Evolutionary conservation across 129 eudicot species (phyloP).

Genomic region (Escallonia rubra): DNA sequence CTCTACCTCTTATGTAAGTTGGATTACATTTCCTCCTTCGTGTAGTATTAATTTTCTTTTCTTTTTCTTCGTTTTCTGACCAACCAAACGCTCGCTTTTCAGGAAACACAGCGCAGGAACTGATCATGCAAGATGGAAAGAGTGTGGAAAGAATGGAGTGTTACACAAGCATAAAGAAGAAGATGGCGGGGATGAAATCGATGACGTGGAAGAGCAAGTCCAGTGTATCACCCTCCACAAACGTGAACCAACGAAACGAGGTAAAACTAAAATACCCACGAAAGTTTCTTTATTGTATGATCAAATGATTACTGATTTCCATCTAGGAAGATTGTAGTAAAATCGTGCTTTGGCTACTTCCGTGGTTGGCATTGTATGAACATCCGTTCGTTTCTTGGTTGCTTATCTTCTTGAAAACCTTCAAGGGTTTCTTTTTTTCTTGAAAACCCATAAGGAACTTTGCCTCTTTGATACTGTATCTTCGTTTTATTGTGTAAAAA

Average conservation of each 20-base stretch:
- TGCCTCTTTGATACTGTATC: no score
- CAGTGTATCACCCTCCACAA: conserved; percentile 13
- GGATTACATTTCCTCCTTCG: not conserved
- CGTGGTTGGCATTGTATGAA: no score
- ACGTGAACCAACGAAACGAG: conserved; percentile 13
- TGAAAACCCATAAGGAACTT: no score
- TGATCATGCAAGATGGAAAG: conserved; percentile 11
- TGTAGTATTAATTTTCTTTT: not conserved
- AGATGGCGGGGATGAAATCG: not conserved
- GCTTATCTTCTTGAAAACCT: no score
- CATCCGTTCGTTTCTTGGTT: no score
- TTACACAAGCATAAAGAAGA: conserved; percentile 1
- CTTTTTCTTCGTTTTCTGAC: conserved; percentile 1
- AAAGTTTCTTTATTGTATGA: not conserved
- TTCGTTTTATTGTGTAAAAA: no score
- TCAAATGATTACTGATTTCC: no score
- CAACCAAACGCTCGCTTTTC: conserved; percentile 5
- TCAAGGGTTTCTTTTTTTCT: no score
- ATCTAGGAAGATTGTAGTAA: no score
- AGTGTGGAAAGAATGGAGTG: conserved; percentile 1
- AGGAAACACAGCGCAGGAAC: conserved; percentile 21
- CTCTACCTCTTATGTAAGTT: conserved; percentile 40
- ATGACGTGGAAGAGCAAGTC: conserved; percentile 7
- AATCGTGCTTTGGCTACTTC: no score
- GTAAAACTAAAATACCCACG: conserved; percentile 1